Percentiles rank a stretch among this genome's conserved stretches.
These are phyloP conservation scores for Naganishia sp. DNA, from an alignment of 1,284 basidiomycete genomes.

Conservation along the genomic window DNA sequence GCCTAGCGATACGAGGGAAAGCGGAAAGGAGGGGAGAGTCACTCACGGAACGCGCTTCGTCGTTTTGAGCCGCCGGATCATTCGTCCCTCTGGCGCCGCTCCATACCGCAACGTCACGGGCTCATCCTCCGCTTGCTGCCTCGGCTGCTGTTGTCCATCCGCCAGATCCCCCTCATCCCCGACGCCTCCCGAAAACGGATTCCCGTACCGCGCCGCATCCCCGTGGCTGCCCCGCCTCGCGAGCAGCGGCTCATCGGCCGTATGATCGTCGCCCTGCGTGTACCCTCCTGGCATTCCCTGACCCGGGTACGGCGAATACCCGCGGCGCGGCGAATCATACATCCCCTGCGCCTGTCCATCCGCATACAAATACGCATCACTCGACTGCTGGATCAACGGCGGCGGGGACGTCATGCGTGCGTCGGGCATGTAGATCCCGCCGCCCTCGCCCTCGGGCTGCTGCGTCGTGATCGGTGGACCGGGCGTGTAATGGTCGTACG, in stretches of 20 bases:
- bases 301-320: constrained; percentile 23
- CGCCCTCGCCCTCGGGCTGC: constrained; percentile 24
- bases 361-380: constrained; percentile 6
- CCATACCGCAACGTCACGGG: constrained; percentile 64
- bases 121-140: constrained; percentile 39
- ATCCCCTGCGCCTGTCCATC: constrained; percentile 23
- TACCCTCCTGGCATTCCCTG: constrained; percentile 11
- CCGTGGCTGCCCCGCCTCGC: background rate
- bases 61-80: constrained; percentile 83
- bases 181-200: constrained; percentile 13
- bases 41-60: constrained; percentile 80
- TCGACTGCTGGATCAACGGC: constrained; percentile 21
- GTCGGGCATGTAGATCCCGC: constrained; percentile 32
- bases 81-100: constrained; percentile 72
- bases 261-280: constrained; percentile 7
- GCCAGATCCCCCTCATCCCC: background rate
- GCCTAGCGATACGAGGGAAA: background rate
- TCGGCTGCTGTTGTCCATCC: constrained; percentile 10
- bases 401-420: constrained; percentile 29
- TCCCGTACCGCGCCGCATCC: constrained; percentile 24
- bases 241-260: constrained; percentile 31
- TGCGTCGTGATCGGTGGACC: constrained; percentile 26
- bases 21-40: background rate
- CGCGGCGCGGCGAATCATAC: background rate
- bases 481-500: constrained; percentile 10